Evolutionary conservation across 208 protist species (phyloP), one percentile per base, ranked within the genome.

Genomic region (Herpetomonas tarakana): DNA sequence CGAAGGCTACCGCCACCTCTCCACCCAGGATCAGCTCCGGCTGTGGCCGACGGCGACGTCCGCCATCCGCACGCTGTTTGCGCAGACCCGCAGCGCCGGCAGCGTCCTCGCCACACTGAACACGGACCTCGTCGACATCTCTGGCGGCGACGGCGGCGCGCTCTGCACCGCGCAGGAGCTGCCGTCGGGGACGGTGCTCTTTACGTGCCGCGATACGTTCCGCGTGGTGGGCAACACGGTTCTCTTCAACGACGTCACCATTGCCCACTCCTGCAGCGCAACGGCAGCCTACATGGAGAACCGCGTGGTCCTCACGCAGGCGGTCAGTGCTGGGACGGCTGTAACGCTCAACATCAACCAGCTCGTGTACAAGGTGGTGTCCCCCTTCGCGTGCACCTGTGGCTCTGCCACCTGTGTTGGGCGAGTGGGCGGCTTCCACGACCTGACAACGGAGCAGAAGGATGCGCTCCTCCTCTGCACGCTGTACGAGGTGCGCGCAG

Each of bases 311-410:
- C 52, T 90, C n/a, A 52, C 61, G 29, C 56, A 70, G 19, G 68
- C 76, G 0, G 71, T 68, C 49, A 53, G 72, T 6, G 57, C 67
- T 11, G 78, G 72, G 26, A 79, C 78, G 16, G 35, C 50, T 1
- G 56, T 94, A 27, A 90, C 83, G 28, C 54, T 94, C 21, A 91
- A 94, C 65, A 63, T 91, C 29, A 90, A 89, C 57, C 81, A 90
- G 52, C 71, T 94, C 28, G 66, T 65, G 24, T 91, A 90, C 64
- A 27, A 26, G n/a, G 50, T 83, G 4, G 59, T 49, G 0, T 55
- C 12, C 12, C 62, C 73, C 11, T 88, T 88, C 66, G n/a, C 29
- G 27, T 93, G 87, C 56, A 24, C 12, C 58, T 93, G 87, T 65
- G 74, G 67, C 1, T 46, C 44, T 1, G 41, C 45, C 18, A 53